A percentile compares a stretch with the other conserved stretches of the same genome.
Evolutionary conservation across 805 yeast species (phyloP).

Genomic region (Barnettozyma wickerhamii): DNA sequence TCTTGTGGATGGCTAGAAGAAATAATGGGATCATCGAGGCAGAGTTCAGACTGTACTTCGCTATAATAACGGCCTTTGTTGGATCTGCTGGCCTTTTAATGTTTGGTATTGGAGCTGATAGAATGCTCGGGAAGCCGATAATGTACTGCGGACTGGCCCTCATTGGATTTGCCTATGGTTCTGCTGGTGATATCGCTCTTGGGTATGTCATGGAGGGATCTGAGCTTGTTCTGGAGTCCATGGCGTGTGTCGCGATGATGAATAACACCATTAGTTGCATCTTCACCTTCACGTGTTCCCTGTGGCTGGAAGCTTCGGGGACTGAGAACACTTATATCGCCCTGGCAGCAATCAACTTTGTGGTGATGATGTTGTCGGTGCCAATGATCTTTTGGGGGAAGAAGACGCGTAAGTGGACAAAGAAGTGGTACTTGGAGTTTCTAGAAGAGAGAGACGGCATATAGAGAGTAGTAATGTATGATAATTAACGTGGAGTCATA

Average conservation of each 20-base stretch:
- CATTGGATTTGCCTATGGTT: conserved; percentile 66
- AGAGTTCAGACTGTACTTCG: conserved; percentile 57
- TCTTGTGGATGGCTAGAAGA: conserved; percentile 54
- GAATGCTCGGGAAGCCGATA: conserved; percentile 47
- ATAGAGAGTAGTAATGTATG: conserved; percentile 4
- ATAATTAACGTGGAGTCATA: background rate
- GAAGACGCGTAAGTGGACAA: conserved; percentile 53
- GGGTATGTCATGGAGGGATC: conserved; percentile 67
- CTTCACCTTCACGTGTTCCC: conserved; percentile 61
- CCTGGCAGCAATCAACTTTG: conserved; percentile 54
- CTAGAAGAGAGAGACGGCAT: conserved; percentile 49
- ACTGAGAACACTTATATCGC: conserved; percentile 56
- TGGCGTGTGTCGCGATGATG: conserved; percentile 64
- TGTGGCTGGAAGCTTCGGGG: conserved; percentile 55
- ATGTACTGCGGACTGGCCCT: conserved; percentile 60
- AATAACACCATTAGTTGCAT: conserved; percentile 62
- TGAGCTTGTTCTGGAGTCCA: conserved; percentile 64
- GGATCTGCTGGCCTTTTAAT: conserved; percentile 60
- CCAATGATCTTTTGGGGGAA: conserved; percentile 63
- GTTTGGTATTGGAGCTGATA: conserved; percentile 64
- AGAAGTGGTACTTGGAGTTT: conserved; percentile 47
- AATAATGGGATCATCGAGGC: conserved; percentile 62
- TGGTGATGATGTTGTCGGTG: conserved; percentile 50
- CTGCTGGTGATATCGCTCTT: conserved; percentile 68
- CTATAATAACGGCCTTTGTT: conserved; percentile 49